These are phyloP conservation scores for Eucalyptus marginata DNA, from an alignment of 345 rosid genomes.

Conservation along the genomic window DNA sequence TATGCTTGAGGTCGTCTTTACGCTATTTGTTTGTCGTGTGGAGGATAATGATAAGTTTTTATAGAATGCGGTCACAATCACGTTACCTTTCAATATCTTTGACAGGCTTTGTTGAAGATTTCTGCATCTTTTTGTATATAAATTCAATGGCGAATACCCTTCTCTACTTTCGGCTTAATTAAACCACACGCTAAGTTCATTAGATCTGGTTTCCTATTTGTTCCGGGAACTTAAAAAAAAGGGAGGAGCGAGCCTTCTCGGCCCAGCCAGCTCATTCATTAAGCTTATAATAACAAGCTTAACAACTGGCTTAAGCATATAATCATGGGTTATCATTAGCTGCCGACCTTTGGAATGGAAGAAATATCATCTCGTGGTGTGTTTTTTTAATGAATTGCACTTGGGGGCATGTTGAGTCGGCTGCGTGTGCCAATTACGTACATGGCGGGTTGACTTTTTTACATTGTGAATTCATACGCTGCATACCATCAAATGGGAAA, in stretches of 20 bases:
- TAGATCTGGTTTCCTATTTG: background rate
- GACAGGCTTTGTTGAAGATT: background rate
- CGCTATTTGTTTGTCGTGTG: background rate
- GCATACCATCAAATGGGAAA: background rate
- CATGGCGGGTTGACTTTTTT: background rate
- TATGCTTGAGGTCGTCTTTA: background rate
- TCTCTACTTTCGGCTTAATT: background rate
- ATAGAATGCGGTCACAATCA: background rate
- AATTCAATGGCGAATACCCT: background rate
- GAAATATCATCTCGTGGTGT: background rate
- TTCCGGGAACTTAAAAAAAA: background rate
- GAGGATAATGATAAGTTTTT: background rate
- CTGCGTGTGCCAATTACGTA: background rate
- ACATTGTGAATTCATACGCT: background rate
- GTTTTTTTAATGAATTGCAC: background rate
- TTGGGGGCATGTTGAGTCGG: background rate
- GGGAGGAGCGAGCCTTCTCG: background rate
- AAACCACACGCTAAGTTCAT: background rate
- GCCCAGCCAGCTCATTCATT: background rate
- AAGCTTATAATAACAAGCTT: background rate
- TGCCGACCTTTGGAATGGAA: background rate
- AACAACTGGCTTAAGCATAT: background rate
- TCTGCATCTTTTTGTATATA: background rate
- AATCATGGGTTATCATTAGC: background rate
- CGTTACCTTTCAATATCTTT: background rate